These are phyloP conservation scores for Phytopythium kandeliae DNA, from an alignment of 352 stramenopile genomes.

Conservation along the genomic window DNA sequence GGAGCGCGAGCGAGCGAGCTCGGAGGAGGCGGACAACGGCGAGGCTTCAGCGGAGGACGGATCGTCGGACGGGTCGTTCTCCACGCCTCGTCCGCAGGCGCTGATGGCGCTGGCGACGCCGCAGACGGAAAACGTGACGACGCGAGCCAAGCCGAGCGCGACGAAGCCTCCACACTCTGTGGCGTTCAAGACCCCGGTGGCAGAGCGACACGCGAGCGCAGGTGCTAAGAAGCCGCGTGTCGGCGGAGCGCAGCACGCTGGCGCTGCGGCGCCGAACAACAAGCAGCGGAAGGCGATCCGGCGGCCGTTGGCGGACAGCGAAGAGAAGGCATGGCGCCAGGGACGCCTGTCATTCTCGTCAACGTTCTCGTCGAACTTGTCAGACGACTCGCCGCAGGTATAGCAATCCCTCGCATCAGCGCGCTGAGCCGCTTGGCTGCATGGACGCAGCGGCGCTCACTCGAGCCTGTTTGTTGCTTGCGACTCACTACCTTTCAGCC, in stretches of 20 bases:
- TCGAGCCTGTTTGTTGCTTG: too few relatives aligned
- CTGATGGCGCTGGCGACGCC: constrained; percentile 20
- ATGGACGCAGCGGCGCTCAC: too few relatives aligned
- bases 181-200: constrained; percentile 30
- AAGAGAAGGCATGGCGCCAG: constrained; percentile 43
- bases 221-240: constrained; percentile 56
- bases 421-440: too few relatives aligned
- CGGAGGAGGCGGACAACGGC: constrained; percentile 19
- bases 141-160: constrained; percentile 1
- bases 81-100: constrained; percentile 21
- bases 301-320: constrained; percentile 46
- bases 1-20: background rate
- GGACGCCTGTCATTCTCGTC: constrained; percentile 61
- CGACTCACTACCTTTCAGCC: too few relatives aligned
- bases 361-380: constrained; percentile 27
- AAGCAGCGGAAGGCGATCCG: constrained; percentile 45
- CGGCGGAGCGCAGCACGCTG: constrained; percentile 3
- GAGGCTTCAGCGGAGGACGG: constrained; percentile 11
- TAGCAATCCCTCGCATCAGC: too few relatives aligned
- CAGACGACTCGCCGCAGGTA: constrained; percentile 57
- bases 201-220: constrained; percentile 18
- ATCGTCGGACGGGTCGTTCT: constrained; percentile 18
- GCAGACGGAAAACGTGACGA: constrained; percentile 9
- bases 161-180: constrained; percentile 12
- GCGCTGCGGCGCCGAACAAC: constrained; percentile 21